phyloP scores from a whole-genome alignment of 371 early-diverging fungal genomes.

The Haplosporangium sp. region DNA sequence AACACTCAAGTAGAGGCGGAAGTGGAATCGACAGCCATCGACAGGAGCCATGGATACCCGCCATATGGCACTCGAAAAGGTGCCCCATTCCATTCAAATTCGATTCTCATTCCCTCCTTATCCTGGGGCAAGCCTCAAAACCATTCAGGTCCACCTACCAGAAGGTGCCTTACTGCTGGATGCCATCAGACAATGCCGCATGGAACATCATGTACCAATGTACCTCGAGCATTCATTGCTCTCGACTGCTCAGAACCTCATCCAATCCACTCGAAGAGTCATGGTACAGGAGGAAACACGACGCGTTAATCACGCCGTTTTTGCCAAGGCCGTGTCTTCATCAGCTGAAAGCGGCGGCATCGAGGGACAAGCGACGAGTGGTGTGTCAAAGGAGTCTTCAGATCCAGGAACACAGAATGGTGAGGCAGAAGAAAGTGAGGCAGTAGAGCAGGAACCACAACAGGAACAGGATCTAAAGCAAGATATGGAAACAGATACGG shows the following conservation, averaged over 20 bases:
- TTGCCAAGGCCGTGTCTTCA: constrained; percentile 1
- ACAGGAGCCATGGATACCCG: constrained; percentile 33
- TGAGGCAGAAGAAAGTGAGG: background rate
- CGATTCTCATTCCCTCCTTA: constrained; percentile 45
- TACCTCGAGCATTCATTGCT: constrained; percentile 60
- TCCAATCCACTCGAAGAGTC: constrained; percentile 40
- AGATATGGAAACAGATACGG: background rate
- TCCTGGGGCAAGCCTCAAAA: constrained; percentile 39
- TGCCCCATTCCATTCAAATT: constrained; percentile 38
- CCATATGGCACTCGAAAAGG: constrained; percentile 46
- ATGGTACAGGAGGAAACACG: constrained; percentile 22
- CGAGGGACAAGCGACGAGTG: background rate
- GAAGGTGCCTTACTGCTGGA: constrained; percentile 62
- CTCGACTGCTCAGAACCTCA: constrained; percentile 55
- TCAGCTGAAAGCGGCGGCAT: background rate
- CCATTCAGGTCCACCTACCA: constrained; percentile 38
- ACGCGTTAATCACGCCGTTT: constrained; percentile 19
- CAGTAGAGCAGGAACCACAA: background rate
- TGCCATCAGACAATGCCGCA: constrained; percentile 55
- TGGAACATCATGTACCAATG: constrained; percentile 57
- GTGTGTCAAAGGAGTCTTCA: background rate
- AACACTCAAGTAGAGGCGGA: no score
- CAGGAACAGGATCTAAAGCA: background rate
- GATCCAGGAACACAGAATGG: background rate
- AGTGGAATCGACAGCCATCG: background rate